These are phyloP conservation scores for Cryptococcus sp. DNA, from an alignment of 1,284 basidiomycete species.

Conservation along the genomic window DNA sequence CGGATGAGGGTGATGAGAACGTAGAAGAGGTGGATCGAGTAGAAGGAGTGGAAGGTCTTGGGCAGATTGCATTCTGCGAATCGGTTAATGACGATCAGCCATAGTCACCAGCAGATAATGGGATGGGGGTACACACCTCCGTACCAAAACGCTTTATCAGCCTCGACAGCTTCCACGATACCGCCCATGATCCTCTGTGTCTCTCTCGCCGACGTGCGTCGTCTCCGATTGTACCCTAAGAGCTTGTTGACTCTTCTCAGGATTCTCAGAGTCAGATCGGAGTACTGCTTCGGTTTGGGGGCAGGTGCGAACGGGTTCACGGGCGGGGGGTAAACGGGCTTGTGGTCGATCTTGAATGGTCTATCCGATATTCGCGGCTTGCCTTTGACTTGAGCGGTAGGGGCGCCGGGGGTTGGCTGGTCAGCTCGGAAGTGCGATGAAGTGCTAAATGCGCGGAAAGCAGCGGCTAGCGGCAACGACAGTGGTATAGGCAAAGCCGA, in stretches of 20 bases:
- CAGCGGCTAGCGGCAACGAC: not conserved
- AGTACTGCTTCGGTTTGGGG: slow-evolving; percentile 26
- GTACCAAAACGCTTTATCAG: slow-evolving; percentile 56
- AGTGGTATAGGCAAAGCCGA: not conserved
- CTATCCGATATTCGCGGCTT: slow-evolving; percentile 9
- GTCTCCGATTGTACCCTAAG: slow-evolving; percentile 59
- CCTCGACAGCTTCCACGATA: slow-evolving; percentile 56
- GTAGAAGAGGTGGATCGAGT: slow-evolving; percentile 91
- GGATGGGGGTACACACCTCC: slow-evolving; percentile 38
- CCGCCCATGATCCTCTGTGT: slow-evolving; percentile 60
- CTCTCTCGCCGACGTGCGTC: slow-evolving; percentile 58
- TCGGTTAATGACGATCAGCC: not conserved
- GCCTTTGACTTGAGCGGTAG: no score
- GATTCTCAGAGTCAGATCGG: slow-evolving; percentile 39
- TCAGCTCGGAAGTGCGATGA: no score
- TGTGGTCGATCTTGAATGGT: slow-evolving; percentile 19
- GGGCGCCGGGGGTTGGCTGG: no score
- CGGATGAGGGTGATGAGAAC: slow-evolving; percentile 88
- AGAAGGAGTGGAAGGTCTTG: slow-evolving; percentile 96
- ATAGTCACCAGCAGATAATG: not conserved
- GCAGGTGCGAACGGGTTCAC: slow-evolving; percentile 42
- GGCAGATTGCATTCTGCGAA: slow-evolving; percentile 79
- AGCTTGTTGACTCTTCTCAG: slow-evolving; percentile 54
- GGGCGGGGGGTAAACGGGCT: slow-evolving; percentile 44
- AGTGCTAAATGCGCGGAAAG: not conserved